These are phyloP conservation scores for Saccharum hybrid DNA, from an alignment of 202 grass and related monocot species.

Conservation along the genomic window DNA sequence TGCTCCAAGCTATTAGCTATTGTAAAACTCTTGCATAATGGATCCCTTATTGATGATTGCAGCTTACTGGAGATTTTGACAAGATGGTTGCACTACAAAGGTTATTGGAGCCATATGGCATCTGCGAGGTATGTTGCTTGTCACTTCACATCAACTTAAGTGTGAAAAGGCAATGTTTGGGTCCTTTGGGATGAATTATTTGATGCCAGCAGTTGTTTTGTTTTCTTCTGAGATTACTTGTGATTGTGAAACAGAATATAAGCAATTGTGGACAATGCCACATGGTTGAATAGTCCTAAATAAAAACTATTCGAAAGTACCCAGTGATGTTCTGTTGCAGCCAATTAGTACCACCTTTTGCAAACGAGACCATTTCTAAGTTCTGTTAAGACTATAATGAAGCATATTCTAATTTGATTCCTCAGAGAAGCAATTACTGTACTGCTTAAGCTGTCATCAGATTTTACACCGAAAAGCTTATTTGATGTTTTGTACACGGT, in stretches of 20 bases:
- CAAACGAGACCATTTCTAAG: conserved; percentile 20
- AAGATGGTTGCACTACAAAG: conserved; percentile 97
- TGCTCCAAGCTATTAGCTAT: not conserved
- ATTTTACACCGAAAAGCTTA: conserved; percentile 3
- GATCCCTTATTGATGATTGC: conserved; percentile 38
- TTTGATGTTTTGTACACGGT: not conserved
- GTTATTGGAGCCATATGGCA: conserved; percentile 94
- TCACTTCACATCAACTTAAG: not conserved
- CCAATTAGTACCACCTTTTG: not conserved
- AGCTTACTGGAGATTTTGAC: conserved; percentile 91
- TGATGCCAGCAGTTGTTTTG: not conserved
- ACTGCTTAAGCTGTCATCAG: not conserved
- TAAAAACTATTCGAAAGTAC: not conserved
- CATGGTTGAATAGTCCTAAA: not conserved
- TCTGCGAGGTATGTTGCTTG: conserved; percentile 81
- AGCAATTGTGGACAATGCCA: not conserved
- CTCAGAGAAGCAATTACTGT: not conserved
- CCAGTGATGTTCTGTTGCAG: not conserved
- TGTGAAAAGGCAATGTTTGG: not conserved
- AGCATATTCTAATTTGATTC: conserved; percentile 5
- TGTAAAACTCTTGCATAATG: conserved; percentile 22
- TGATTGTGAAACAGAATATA: not conserved
- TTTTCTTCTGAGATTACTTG: not conserved
- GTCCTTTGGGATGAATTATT: not conserved
- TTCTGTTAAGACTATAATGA: not conserved